Evolutionary conservation across 768 basidiomycete genomes (phyloP).

Genomic region (Ephemerocybe angulata): DNA sequence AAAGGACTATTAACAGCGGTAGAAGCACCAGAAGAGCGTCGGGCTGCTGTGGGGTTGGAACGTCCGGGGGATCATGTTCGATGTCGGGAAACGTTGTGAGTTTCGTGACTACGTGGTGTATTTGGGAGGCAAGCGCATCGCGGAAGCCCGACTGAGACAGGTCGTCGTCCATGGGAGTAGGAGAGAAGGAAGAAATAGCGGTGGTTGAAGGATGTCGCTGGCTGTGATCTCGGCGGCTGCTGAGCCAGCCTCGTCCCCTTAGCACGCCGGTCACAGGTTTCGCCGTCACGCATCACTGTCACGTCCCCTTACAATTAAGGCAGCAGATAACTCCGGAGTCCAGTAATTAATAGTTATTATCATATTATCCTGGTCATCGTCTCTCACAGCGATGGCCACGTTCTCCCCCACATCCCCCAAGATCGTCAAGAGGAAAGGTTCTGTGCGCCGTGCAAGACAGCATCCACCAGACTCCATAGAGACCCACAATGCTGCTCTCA

Average conservation of each 20-base stretch:
- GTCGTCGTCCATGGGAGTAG: conserved; percentile 1
- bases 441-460: conserved; percentile 45
- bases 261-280: conserved; percentile 1
- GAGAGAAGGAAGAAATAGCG: not conserved
- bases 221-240: not conserved
- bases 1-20: conserved; percentile 89
- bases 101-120: conserved; percentile 1
- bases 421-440: conserved; percentile 48
- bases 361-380: conserved; percentile 2
- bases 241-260: not conserved
- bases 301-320: not conserved
- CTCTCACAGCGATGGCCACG: conserved; percentile 35
- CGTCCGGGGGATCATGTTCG: conserved; percentile 24
- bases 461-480: conserved; percentile 45
- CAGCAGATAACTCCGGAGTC: not conserved
- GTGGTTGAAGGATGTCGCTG: not conserved
- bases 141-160: not conserved
- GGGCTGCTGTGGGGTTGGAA: conserved; percentile 31
- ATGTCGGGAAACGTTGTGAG: conserved; percentile 4
- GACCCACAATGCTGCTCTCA: conserved; percentile 65
- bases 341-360: not conserved
- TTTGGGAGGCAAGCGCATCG: conserved; percentile 5
- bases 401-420: conserved; percentile 52
- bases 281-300: not conserved
- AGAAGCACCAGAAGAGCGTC: conserved; percentile 85